phyloP scores from a whole-genome alignment of 2,329 filamentous ascomycete genomes.

The Ophiostoma novo-ulmi region DNA sequence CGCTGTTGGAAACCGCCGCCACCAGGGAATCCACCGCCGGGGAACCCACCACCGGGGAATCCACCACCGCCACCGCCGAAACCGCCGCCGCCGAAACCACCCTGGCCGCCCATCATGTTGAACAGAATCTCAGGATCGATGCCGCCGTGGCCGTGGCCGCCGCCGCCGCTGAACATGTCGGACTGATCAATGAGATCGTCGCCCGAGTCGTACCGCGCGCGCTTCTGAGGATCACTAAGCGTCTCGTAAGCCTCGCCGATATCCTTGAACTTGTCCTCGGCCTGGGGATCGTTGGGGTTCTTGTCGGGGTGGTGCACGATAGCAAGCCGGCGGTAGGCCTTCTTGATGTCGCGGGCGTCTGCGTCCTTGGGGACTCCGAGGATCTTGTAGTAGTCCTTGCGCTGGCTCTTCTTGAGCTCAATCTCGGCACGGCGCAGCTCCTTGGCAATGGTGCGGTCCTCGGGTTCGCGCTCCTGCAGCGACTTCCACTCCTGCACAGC shows the following conservation, averaged over 20 bases:
- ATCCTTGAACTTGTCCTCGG: conserved; percentile 94
- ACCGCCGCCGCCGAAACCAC: conserved; percentile 45
- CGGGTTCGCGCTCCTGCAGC: conserved; percentile 74
- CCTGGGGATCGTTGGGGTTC: conserved; percentile 79
- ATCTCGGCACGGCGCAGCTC: conserved; percentile 88
- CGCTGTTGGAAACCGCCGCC: conserved; percentile 28
- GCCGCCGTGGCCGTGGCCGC: conserved; percentile 58
- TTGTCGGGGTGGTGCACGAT: conserved; percentile 96
- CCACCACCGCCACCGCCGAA: conserved; percentile 46
- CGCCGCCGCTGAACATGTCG: conserved; percentile 73
- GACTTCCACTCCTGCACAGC: conserved; percentile 84
- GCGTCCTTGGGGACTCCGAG: conserved; percentile 83
- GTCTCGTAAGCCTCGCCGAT: conserved; percentile 96
- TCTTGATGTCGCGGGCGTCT: conserved; percentile 81
- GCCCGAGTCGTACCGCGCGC: conserved; percentile 83
- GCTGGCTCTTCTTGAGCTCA: conserved; percentile 93
- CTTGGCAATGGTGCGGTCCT: conserved; percentile 72
- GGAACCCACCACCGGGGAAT: conserved; percentile 44
- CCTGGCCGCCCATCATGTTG: conserved; percentile 72
- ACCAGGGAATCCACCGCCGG: conserved; percentile 30
- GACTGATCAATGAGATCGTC: conserved; percentile 83
- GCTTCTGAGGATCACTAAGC: conserved; percentile 90
- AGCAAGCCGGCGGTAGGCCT: conserved; percentile 90
- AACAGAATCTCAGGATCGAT: conserved; percentile 76
- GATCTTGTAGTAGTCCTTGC: conserved; percentile 99